These are phyloP conservation scores for Spizellomyces sp. DNA, from an alignment of 192 early-diverging fungal genomes.

Conservation along the genomic window DNA sequence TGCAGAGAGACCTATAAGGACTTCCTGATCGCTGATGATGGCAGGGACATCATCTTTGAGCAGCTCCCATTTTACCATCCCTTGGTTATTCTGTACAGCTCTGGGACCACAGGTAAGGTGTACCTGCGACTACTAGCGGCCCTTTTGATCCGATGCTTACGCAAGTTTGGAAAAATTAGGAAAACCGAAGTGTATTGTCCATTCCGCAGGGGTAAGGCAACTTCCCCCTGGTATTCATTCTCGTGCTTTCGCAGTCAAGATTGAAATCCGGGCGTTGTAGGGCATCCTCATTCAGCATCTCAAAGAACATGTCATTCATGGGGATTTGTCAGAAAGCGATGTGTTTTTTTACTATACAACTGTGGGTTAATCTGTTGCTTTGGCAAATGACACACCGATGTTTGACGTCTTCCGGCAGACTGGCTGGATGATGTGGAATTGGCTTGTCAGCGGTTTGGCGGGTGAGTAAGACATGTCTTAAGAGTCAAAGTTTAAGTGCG, in stretches of 20 bases:
- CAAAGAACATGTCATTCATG: conserved; percentile 93
- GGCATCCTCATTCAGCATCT: conserved; percentile 90
- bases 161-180: conserved; percentile 35
- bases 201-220: conserved; percentile 74
- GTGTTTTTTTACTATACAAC: conserved; percentile 78
- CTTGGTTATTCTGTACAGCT: conserved; percentile 87
- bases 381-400: neutral
- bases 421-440: conserved; percentile 99
- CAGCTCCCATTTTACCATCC: conserved; percentile 92
- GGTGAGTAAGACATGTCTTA: neutral
- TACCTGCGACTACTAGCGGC: neutral
- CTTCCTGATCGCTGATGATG: conserved; percentile 54
- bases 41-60: conserved; percentile 64
- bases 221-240: neutral
- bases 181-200: conserved; percentile 95
- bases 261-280: neutral
- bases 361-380: too few relatives aligned
- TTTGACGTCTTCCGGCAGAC: conserved; percentile 36
- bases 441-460: conserved; percentile 82
- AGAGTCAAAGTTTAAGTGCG: too few relatives aligned
- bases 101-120: conserved; percentile 75
- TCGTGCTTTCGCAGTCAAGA: neutral
- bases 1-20: conserved; percentile 33
- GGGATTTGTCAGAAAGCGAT: conserved; percentile 72
- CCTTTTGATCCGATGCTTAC: neutral